Conservation (phyloP, 2,329 filamentous ascomycete genomes). For the Uncinocarpus reesii region DNA sequence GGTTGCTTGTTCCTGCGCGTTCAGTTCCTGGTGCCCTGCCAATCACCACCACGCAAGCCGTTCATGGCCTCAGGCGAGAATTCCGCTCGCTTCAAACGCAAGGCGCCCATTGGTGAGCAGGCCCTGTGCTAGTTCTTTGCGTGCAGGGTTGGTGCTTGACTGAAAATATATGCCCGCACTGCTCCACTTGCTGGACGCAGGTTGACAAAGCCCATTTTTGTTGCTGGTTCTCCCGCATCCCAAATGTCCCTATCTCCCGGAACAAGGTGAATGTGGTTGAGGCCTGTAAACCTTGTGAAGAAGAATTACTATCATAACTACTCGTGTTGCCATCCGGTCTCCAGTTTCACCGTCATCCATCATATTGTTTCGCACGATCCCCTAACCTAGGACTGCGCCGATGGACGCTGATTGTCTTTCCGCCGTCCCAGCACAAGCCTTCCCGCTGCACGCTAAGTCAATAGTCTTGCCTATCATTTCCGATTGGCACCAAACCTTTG, state of each 20-base stretch:
- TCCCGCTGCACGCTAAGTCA: constrained; percentile 7
- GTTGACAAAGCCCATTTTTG: not conserved
- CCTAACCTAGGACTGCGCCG: not conserved
- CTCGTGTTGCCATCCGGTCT: too few species aligned
- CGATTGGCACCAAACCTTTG: constrained; percentile 1
- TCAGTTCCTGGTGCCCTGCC: too few species aligned
- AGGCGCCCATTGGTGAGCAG: not conserved
- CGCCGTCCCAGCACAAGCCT: constrained; percentile 4
- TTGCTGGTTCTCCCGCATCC: not conserved
- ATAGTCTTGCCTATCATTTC: constrained; percentile 12
- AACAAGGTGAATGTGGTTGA: too few species aligned
- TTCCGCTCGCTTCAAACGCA: not conserved
- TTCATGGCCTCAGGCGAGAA: constrained; percentile 2
- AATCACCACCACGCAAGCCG: not conserved
- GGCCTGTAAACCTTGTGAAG: too few species aligned
- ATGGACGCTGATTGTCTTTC: not conserved
- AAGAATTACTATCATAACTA: too few species aligned
- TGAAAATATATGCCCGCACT: not conserved
- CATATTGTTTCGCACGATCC: too few species aligned
- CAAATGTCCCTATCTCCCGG: not conserved
- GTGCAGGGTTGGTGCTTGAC: too few species aligned
- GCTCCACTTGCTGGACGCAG: not conserved
- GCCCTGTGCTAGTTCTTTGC: not conserved
- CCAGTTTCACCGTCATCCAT: not conserved
- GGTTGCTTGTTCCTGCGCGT: too few species aligned